phyloP scores from a whole-genome alignment of 495 filamentous ascomycete species.

The Daldinia childiae region DNA sequence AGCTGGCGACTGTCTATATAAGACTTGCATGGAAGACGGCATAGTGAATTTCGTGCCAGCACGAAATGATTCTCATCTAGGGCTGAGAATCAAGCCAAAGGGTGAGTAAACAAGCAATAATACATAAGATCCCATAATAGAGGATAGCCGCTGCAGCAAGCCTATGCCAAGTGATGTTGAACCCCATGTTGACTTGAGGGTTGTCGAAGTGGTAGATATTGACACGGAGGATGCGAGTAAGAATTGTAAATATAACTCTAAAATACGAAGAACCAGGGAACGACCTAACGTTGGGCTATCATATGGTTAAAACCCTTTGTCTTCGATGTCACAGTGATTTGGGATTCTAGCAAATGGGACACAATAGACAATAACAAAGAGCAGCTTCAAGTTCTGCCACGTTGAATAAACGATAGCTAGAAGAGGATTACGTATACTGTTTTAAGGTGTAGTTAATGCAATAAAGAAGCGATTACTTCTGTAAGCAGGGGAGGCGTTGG shows the following conservation, averaged over 20 bases:
- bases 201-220: not conserved
- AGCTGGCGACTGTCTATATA: not conserved
- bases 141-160: not conserved
- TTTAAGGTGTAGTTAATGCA: not conserved
- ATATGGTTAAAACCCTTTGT: not conserved
- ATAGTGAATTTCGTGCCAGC: not conserved
- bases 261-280: not conserved
- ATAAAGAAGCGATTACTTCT: not conserved
- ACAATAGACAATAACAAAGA: not conserved
- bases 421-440: not conserved
- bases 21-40: not conserved
- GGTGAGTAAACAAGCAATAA: not conserved
- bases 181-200: not conserved
- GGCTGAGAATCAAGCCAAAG: not conserved
- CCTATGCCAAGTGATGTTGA: not conserved
- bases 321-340: not conserved
- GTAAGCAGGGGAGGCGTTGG: not conserved
- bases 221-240: not conserved
- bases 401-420: not conserved
- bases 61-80: not conserved
- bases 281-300: no score
- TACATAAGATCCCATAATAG: not conserved
- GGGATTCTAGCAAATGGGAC: no score
- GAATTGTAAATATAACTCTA: not conserved
- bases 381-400: not conserved